Evolutionary conservation across 345 rosid genomes (phyloP).

Genomic region (Mallotus nudiflorus): DNA sequence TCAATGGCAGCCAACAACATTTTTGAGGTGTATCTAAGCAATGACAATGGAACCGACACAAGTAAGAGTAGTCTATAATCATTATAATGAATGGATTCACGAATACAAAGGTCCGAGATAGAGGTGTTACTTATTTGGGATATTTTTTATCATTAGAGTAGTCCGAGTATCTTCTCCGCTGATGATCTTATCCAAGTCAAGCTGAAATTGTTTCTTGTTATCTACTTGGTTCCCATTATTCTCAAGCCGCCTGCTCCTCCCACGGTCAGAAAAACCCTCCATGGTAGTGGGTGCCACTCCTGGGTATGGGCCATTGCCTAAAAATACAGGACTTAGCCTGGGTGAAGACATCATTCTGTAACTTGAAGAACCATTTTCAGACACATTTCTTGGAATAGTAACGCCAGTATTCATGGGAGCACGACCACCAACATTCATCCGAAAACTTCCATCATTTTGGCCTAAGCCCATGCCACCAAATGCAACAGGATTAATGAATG

Average conservation of each 20-base stretch:
- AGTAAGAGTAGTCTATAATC: background rate
- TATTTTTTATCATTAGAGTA: slow-evolving; percentile 90
- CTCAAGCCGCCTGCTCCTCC: slow-evolving; percentile 60
- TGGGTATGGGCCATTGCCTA: slow-evolving; percentile 57
- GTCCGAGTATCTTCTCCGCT: slow-evolving; percentile 76
- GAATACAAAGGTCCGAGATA: background rate
- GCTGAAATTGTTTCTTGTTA: slow-evolving; percentile 70
- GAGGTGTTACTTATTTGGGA: slow-evolving; percentile 83
- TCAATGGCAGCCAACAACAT: slow-evolving; percentile 94
- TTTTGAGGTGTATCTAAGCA: slow-evolving; percentile 85
- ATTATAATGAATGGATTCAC: background rate
- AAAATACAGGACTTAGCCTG: slow-evolving; percentile 57
- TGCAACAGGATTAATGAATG: slow-evolving; percentile 47
- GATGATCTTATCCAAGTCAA: slow-evolving; percentile 74
- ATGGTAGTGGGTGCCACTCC: slow-evolving; percentile 45
- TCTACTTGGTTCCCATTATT: slow-evolving; percentile 54
- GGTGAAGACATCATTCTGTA: slow-evolving; percentile 79
- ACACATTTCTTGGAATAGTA: slow-evolving; percentile 37
- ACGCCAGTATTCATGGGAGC: slow-evolving; percentile 26
- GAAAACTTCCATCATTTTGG: slow-evolving; percentile 39
- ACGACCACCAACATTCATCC: slow-evolving; percentile 51
- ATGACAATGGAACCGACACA: slow-evolving; percentile 18
- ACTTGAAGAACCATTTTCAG: slow-evolving; percentile 54
- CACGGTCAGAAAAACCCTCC: slow-evolving; percentile 66
- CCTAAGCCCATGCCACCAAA: slow-evolving; percentile 47